Percentiles rank a stretch among this genome's conserved stretches.
These are phyloP conservation scores for Ophiostoma sp. DNA, from an alignment of 2,329 filamentous ascomycete genomes.

Conservation along the genomic window DNA sequence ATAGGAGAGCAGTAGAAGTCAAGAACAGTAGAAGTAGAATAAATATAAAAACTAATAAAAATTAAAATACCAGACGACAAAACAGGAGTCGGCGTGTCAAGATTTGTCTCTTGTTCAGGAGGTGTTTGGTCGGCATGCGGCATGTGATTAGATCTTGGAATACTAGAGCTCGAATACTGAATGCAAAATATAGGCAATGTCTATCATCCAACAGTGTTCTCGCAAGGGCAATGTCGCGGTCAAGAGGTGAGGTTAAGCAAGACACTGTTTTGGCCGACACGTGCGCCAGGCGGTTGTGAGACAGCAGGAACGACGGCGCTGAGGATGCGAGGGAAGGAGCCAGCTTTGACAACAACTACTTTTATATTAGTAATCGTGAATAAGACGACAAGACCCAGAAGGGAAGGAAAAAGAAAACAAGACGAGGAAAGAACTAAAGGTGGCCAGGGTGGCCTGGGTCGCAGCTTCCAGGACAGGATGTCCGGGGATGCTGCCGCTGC, in stretches of 20 bases:
- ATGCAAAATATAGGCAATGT: too few relatives aligned
- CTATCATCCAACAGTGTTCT: too few relatives aligned
- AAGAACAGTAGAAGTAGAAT: too few relatives aligned
- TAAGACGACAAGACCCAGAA: too few relatives aligned
- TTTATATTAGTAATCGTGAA: too few relatives aligned
- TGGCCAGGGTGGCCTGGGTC: not conserved
- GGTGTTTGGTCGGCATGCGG: not conserved
- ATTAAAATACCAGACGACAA: too few relatives aligned
- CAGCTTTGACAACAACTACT: too few relatives aligned
- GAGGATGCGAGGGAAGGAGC: not conserved
- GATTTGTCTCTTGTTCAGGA: not conserved
- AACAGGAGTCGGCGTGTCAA: not conserved
- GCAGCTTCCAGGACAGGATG: slow-evolving; percentile 1
- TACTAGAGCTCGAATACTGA: too few relatives aligned
- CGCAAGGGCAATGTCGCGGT: too few relatives aligned
- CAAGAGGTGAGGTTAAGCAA: not conserved
- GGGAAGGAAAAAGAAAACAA: not conserved
- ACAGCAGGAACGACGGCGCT: not conserved
- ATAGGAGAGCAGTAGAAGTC: too few relatives aligned
- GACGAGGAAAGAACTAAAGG: not conserved
- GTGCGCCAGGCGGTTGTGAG: not conserved
- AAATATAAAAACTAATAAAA: too few relatives aligned
- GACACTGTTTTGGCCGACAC: not conserved
- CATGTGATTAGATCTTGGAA: too few relatives aligned
- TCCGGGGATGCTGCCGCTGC: not conserved